A percentile compares a stretch with the other conserved stretches of the same genome.
Evolutionary conservation across 176 grass and related monocot species (phyloP).

Genomic region (Eragrostis nindensis): DNA sequence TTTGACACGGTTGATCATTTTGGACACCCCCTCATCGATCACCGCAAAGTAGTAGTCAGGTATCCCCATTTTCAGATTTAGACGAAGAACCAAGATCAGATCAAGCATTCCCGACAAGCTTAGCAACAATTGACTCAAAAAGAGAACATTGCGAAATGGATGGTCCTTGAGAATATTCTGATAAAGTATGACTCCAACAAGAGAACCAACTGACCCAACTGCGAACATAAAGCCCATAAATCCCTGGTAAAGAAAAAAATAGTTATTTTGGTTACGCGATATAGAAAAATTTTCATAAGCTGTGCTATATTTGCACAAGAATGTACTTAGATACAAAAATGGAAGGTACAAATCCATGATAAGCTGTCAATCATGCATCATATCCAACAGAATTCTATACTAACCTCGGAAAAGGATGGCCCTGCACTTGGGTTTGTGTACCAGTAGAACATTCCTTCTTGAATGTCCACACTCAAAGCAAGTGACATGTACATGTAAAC

Average conservation of each 20-base stretch:
- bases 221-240: slow-evolving; percentile 86
- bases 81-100: slow-evolving; percentile 70
- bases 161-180: slow-evolving; percentile 73
- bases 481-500: slow-evolving; percentile 84
- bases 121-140: slow-evolving; percentile 69
- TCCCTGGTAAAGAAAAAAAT: slow-evolving; percentile 53
- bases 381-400: slow-evolving; percentile 11
- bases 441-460: slow-evolving; percentile 99
- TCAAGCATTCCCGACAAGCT: slow-evolving; percentile 86
- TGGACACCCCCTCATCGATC: slow-evolving; percentile 76
- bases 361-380: neutral
- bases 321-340: neutral
- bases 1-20: slow-evolving; percentile 75
- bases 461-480: slow-evolving; percentile 81
- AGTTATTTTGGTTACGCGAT: slow-evolving; percentile 27
- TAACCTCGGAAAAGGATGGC: slow-evolving; percentile 80
- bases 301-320: slow-evolving; percentile 11
- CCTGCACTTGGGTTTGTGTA: slow-evolving; percentile 73
- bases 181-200: slow-evolving; percentile 79
- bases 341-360: neutral
- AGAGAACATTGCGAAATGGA: slow-evolving; percentile 64
- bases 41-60: slow-evolving; percentile 85
- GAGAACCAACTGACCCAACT: slow-evolving; percentile 70
- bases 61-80: slow-evolving; percentile 76
- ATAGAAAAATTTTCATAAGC: slow-evolving; percentile 2